A percentile compares a stretch with the other conserved stretches of the same genome.
Evolutionary conservation across 2,329 filamentous ascomycete genomes (phyloP).

Genomic region (Alternaria sp.): DNA sequence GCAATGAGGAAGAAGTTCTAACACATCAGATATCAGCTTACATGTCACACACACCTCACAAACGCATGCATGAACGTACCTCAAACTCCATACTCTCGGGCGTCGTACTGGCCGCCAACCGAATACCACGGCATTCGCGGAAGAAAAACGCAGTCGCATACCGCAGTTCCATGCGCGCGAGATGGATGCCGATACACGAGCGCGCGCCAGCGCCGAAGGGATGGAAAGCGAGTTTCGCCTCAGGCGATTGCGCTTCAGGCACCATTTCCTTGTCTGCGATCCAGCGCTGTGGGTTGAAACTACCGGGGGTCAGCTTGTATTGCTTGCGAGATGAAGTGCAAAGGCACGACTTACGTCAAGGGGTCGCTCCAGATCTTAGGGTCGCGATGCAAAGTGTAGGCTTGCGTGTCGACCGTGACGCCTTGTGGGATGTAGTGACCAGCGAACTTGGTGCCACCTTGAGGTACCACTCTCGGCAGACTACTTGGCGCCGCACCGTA

Average conservation of each 20-base stretch:
- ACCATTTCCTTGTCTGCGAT: constrained; percentile 27
- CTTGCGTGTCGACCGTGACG: constrained; percentile 48
- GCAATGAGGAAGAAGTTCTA: constrained; percentile 53
- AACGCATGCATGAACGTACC: not conserved
- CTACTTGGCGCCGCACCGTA: constrained; percentile 46
- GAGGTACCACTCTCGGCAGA: constrained; percentile 47
- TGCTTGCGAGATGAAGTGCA: no score
- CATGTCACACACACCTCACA: not conserved
- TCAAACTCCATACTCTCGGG: constrained; percentile 53
- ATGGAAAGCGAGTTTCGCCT: constrained; percentile 63
- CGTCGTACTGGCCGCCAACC: constrained; percentile 34
- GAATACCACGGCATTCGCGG: constrained; percentile 49
- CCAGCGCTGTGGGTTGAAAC: constrained; percentile 46
- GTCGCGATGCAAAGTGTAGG: constrained; percentile 50
- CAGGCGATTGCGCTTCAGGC: constrained; percentile 32
- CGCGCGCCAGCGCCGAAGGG: constrained; percentile 73
- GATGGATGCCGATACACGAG: constrained; percentile 73
- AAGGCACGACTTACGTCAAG: constrained; percentile 24
- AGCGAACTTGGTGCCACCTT: constrained; percentile 42
- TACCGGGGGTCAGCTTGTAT: constrained; percentile 10
- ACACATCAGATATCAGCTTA: not conserved
- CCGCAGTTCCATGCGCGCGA: constrained; percentile 66
- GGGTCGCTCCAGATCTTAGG: constrained; percentile 35
- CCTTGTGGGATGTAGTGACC: constrained; percentile 48
- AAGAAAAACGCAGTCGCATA: constrained; percentile 61